Percentiles rank a stretch among this genome's conserved stretches.
phyloP scores from a whole-genome alignment of 2,329 filamentous ascomycete species.

The Mycosphaerella sp. region DNA sequence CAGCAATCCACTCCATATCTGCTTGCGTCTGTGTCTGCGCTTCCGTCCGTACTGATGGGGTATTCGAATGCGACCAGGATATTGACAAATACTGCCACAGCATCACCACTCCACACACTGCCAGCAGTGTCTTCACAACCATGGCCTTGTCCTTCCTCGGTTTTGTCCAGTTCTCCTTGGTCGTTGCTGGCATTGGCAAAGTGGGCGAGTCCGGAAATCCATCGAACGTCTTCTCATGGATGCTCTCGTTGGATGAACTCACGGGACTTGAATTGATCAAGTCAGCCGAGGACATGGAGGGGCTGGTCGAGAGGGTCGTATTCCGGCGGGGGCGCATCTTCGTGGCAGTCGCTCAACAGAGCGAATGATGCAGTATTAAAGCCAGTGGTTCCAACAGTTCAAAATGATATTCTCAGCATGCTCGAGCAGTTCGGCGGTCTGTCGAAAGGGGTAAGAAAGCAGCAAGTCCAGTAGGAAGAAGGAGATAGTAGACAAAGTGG shows the following conservation, averaged over 20 bases:
- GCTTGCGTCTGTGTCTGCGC: slow-evolving; percentile 29
- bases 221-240: slow-evolving; percentile 52
- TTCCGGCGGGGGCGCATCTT: slow-evolving; percentile 44
- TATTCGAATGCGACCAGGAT: slow-evolving; percentile 4
- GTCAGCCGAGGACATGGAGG: slow-evolving; percentile 51
- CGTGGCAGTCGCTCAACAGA: background rate
- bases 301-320: slow-evolving; percentile 44
- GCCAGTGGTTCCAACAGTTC: background rate
- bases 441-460: background rate
- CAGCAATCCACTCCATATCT: slow-evolving; percentile 59
- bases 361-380: background rate
- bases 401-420: background rate
- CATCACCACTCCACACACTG: slow-evolving; percentile 16
- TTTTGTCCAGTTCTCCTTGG: slow-evolving; percentile 18
- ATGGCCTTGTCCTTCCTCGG: slow-evolving; percentile 13
- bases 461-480: background rate
- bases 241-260: slow-evolving; percentile 62
- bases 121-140: slow-evolving; percentile 12
- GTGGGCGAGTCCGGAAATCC: slow-evolving; percentile 22
- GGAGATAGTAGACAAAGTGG: slow-evolving; percentile 13
- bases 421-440: background rate
- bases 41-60: background rate
- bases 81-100: slow-evolving; percentile 18
- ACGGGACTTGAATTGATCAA: slow-evolving; percentile 63
- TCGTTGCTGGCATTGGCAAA: slow-evolving; percentile 23